Evolutionary conservation across 2,329 filamentous ascomycete species (phyloP).

Genomic region (Sporothrix brasiliensis): DNA sequence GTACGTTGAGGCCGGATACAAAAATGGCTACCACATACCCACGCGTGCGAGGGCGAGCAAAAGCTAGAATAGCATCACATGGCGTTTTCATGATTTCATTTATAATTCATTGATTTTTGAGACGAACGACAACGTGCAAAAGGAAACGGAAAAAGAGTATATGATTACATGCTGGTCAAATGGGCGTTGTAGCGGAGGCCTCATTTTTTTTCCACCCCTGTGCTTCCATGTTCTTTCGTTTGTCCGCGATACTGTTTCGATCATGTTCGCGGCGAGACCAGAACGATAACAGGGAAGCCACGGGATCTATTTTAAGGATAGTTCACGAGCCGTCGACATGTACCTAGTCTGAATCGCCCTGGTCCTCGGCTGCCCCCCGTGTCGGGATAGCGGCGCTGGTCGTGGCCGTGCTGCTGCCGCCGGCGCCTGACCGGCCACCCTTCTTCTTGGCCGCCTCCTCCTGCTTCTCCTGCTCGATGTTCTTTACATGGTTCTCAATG

Average conservation of each 20-base stretch:
- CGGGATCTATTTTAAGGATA: background rate
- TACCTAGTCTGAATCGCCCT: conserved; percentile 37
- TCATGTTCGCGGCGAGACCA: background rate
- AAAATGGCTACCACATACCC: background rate
- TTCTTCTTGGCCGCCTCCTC: conserved; percentile 98
- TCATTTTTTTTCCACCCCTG: background rate
- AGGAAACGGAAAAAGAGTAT: conserved; percentile 18
- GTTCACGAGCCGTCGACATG: background rate
- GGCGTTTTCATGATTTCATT: conserved; percentile 7
- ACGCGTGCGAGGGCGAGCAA: conserved; percentile 11
- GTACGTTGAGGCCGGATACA: background rate
- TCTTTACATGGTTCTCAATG: conserved; percentile 97
- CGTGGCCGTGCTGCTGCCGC: conserved; percentile 52
- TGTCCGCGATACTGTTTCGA: background rate
- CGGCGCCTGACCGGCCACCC: conserved; percentile 73
- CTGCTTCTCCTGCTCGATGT: conserved; percentile 98
- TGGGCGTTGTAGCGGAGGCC: background rate
- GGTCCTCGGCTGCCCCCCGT: conserved; percentile 52
- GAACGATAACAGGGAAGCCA: background rate
- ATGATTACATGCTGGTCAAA: conserved; percentile 25
- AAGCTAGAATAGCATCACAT: conserved; percentile 8
- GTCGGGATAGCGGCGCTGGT: conserved; percentile 66
- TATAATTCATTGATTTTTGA: background rate
- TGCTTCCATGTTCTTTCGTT: background rate
- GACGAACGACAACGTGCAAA: background rate